Evolutionary conservation across 2,329 filamentous ascomycete genomes (phyloP), one percentile per base, ranked within the genome.

Genomic region (Hansfordia pulvinata): DNA sequence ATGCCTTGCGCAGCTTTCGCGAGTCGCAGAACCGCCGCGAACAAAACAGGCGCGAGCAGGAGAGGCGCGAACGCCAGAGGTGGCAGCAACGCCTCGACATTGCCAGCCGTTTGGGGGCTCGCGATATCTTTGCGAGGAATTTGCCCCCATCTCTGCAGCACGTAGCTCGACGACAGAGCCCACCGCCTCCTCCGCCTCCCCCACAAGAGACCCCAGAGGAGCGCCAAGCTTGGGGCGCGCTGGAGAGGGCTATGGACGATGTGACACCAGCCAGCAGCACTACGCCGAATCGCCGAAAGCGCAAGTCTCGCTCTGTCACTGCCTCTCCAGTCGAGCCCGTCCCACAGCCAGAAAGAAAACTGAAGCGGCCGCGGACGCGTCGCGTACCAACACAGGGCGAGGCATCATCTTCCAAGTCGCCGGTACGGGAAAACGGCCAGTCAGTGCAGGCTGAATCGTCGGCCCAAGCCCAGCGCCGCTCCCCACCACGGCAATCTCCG

Each of bases 11-110:
- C 35, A 57, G 62, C 31, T 69, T 62, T 27, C 62, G 68, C 19
- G 54, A 60, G 19, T 62, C 67, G 19, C 65, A 69, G 39, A 54
- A 56, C 28, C 54, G 60, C 33, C 54, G 62, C 6, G 63, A 69
- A 56, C 64, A 60, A 38, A 59, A 54, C 49, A 56, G 36, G 46
- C 67, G 49, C 55, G 63, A 69, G 56, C 64, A 60, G 38, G 59
- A 54, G 49, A 56, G 36, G 46, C 67, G 49, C 55, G 79, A 61
- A 51, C 69, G 59, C 46, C 71, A 73, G 36, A 73, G 76, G 40
- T 94, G 85, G 84, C 76, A 90, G 49, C 73, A 83, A 46, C 76
- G 86, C 25, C 69, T 93, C 43, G 73, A 76, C 39, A 81, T 93
- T 38, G 86, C 86, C 17, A 74, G 76, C 38, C 74, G 79, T 23